phyloP scores from a whole-genome alignment of 208 protist genomes.

The Kentomonas sorsogonicus region DNA sequence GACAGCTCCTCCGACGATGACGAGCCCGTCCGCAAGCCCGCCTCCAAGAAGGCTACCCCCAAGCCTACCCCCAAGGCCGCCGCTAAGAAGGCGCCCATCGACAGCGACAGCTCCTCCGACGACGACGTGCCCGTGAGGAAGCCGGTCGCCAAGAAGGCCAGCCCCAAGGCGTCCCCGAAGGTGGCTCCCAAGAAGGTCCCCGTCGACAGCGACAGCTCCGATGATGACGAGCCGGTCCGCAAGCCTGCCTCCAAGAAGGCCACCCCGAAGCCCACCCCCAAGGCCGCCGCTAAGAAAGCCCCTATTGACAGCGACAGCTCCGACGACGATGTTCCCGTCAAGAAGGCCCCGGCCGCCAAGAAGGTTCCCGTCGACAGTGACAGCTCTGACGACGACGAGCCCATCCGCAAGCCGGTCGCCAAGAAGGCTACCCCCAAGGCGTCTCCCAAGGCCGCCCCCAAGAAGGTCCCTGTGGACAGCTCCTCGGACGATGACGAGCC shows the following conservation, averaged over 20 bases:
- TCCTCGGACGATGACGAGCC: slow-evolving; percentile 38
- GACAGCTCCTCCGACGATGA: slow-evolving; percentile 38
- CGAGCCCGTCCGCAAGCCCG: slow-evolving; percentile 56
- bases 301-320: slow-evolving; percentile 10
- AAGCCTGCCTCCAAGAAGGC: slow-evolving; percentile 21
- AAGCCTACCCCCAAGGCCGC: slow-evolving; percentile 36
- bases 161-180: slow-evolving; percentile 31
- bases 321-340: slow-evolving; percentile 48
- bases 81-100: slow-evolving; percentile 36
- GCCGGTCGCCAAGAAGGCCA: slow-evolving; percentile 27
- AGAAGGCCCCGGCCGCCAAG: slow-evolving; percentile 40
- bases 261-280: slow-evolving; percentile 30
- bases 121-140: slow-evolving; percentile 50
- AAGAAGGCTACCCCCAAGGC: slow-evolving; percentile 39
- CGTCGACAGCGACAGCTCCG: slow-evolving; percentile 12
- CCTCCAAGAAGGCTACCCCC: slow-evolving; percentile 42
- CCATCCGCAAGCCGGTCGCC: slow-evolving; percentile 17
- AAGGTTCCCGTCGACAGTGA: slow-evolving; percentile 32
- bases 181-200: slow-evolving; percentile 21
- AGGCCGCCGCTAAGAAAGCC: slow-evolving; percentile 22
- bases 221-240: slow-evolving; percentile 24
- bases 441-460: slow-evolving; percentile 32
- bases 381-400: slow-evolving; percentile 26
- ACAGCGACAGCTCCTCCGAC: slow-evolving; percentile 19
- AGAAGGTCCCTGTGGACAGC: slow-evolving; percentile 38